These are phyloP conservation scores for Purpureocillium lavendulum DNA, from an alignment of 2,329 filamentous ascomycete species.

Conservation along the genomic window DNA sequence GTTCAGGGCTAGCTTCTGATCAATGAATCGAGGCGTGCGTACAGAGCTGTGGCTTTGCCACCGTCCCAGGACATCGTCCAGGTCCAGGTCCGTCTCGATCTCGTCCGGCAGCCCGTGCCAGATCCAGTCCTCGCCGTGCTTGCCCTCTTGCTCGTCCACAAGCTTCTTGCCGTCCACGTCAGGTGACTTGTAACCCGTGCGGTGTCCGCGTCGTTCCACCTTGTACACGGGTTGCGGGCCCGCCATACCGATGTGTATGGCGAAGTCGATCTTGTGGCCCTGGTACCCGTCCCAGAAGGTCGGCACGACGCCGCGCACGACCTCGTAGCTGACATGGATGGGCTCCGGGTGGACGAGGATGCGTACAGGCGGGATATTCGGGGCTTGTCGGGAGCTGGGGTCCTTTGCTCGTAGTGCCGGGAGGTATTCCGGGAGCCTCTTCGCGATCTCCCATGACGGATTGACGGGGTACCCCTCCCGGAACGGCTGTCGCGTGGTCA, in stretches of 20 bases:
- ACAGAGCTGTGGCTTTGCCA: constrained; percentile 48
- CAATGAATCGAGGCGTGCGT: constrained; percentile 14
- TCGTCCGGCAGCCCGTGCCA: constrained; percentile 48
- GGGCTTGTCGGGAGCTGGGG: constrained; percentile 17
- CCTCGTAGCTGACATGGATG: constrained; percentile 63
- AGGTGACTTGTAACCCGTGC: constrained; percentile 60
- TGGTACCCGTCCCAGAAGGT: constrained; percentile 42
- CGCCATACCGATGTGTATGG: constrained; percentile 77
- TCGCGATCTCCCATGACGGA: constrained; percentile 73
- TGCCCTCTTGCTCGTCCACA: constrained; percentile 44
- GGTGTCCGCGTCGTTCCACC: constrained; percentile 61
- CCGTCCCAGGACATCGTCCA: constrained; percentile 45
- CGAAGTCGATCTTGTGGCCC: constrained; percentile 47
- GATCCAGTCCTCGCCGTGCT: constrained; percentile 37
- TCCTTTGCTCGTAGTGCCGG: constrained; percentile 39
- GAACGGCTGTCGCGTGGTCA: constrained; percentile 54
- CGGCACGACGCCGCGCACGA: constrained; percentile 56
- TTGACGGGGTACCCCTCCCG: constrained; percentile 63
- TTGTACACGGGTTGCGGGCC: constrained; percentile 55
- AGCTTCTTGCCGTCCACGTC: constrained; percentile 61
- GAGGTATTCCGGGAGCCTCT: constrained; percentile 56
- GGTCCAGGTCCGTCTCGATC: constrained; percentile 47
- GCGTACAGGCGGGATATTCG: constrained; percentile 39
- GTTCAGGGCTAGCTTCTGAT: background rate
- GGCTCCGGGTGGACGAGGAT: constrained; percentile 58